Evolutionary conservation across 805 yeast genomes (phyloP), one percentile per base, ranked within the genome.

Genomic region (Metschnikowia noctiluminum): DNA sequence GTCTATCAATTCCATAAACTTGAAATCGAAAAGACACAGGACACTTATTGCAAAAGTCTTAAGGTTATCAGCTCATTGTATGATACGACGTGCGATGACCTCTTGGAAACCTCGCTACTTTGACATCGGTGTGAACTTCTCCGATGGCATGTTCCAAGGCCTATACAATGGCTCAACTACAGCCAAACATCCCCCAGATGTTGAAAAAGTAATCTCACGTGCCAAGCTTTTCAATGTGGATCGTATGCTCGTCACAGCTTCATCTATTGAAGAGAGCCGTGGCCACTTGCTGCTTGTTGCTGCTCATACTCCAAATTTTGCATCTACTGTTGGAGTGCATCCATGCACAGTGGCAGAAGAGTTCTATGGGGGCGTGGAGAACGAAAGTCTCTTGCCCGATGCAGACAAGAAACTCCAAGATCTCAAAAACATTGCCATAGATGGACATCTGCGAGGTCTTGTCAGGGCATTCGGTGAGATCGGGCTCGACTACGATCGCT

Each of bases 381-480:
- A 63, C 64, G 61, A 91, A 75, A 56, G 60, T 16, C 58, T 63
- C 32, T 37, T 54, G 12, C 61, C 60, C 12, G 64, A 65, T 38
- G 65, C 66, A 1, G 73, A 66, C 3, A 58, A 58, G 2, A 83
- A 84, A 56, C 61, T 87, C 34, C 58, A 63, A 3, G 62, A 72
- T 27, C 65, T 94, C 40, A 74, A 77, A 52, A 55, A 66, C 2
- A 56, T 85, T n/a, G 79, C 82, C 0, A 51, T 64, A 6, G 57
- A 68, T 1, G 87, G 89, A 6, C 62, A 66, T 30, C 60, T 69
- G 8, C 55, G 62, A 12, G 86, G 86, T 0, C 58, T 69, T 2
- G 85, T 94, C 28, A 79, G 78, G 58, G 94, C 97, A 1, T 85
- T 91, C 69, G 99, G 99, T 12, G 99, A 94, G 67, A 82, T 94